Base-by-base conservation (phyloP, 305 asterid species). In the Vinca major region DNA sequence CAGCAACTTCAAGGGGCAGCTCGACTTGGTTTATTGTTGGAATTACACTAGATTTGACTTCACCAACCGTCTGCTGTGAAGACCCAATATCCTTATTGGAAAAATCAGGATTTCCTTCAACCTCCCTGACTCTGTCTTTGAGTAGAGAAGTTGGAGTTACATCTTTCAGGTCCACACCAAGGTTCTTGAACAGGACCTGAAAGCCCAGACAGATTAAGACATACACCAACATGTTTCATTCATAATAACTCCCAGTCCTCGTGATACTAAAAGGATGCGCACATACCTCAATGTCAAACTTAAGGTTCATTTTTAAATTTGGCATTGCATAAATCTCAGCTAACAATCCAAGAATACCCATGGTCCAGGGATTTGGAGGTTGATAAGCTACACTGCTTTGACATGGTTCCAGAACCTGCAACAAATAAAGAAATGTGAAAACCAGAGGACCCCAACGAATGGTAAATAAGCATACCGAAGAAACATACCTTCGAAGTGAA, bases 321-420 rank as follows among this genome's bases (percentile, higher is more conserved):
- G 98, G 98, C 97, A 91, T 89, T 41, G 92, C 95, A 75, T 91
- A 91, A 62, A 94, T 94, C 83, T 94, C 99, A 71, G 89, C 85
- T 67, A 94, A 93, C 79, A 94, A 82, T 73, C 88, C 97, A 79
- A 94, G 97, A 72, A 94, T 86, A 70, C 89, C 99, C 97, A 94
- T 94, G 71, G 99, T 94, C 99, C 99, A 91, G 7, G 99, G 99
- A 73, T 94, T 91, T 55, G 99, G 99, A 55, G 99, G 99, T 77
- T 82, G 97, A 86, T 91, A 94, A 52, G 95, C 99, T 57, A 89
- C 74, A 81, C 99, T 91, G 84, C 73, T 88, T 43, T 93, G 95
- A 76, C 99, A 91, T 70, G 99, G 86, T 71, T 91, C 98, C 73
- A 94, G 78, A 77, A 87, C 75, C 99, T 94, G 86, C 68, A 84